Evolutionary conservation across 371 early-diverging fungal species (phyloP).

Genomic region (Mucor piriformis): DNA sequence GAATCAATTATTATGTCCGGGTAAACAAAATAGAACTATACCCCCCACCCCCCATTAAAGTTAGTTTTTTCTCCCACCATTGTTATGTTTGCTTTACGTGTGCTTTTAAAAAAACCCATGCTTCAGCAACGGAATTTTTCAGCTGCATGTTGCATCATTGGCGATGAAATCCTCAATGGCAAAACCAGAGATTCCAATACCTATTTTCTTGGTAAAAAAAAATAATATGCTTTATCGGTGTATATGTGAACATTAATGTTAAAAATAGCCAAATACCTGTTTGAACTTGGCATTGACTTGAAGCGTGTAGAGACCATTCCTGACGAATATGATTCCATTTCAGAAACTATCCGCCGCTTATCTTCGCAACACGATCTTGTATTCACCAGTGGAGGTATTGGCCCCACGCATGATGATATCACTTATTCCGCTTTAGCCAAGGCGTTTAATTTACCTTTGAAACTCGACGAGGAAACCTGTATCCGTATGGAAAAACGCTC

Average conservation of each 20-base stretch:
- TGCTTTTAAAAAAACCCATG: neutral
- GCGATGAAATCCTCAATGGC: slow-evolving; percentile 78
- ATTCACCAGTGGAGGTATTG: slow-evolving; percentile 78
- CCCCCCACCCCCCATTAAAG: too few relatives aligned
- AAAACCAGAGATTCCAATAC: slow-evolving; percentile 74
- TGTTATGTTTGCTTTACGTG: neutral
- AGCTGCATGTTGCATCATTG: slow-evolving; percentile 54
- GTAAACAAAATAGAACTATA: too few relatives aligned
- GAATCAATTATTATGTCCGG: too few relatives aligned
- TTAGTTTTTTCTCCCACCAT: too few relatives aligned
- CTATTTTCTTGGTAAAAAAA: slow-evolving; percentile 48
- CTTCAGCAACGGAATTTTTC: slow-evolving; percentile 10
- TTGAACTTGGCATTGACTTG: slow-evolving; percentile 63
- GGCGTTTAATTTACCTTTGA: slow-evolving; percentile 56
- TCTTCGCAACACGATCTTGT: slow-evolving; percentile 61
- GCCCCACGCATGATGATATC: slow-evolving; percentile 76
- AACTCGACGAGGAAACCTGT: slow-evolving; percentile 61
- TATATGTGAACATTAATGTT: neutral
- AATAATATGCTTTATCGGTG: neutral
- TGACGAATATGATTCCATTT: slow-evolving; percentile 59
- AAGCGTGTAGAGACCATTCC: slow-evolving; percentile 64
- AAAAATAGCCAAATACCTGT: slow-evolving; percentile 56
- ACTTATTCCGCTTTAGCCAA: slow-evolving; percentile 71
- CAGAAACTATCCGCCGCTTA: slow-evolving; percentile 52
- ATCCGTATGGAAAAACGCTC: slow-evolving; percentile 50